These are phyloP conservation scores for Leccinum subrobustum DNA, from an alignment of 1,284 basidiomycete species.

Conservation along the genomic window DNA sequence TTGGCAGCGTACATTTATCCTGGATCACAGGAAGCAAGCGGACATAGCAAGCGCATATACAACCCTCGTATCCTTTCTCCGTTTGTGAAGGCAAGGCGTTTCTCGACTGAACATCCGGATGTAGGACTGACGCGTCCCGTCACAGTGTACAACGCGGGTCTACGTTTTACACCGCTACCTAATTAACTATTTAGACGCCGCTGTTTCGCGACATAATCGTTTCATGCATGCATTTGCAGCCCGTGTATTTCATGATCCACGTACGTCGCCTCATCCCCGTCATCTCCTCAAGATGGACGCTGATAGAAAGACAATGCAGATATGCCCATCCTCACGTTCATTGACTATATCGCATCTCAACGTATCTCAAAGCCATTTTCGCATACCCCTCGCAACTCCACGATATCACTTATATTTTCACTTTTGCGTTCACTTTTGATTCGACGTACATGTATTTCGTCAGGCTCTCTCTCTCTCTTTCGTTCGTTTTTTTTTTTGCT, in stretches of 20 bases:
- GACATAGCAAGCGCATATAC: constrained; percentile 12
- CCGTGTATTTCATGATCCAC: constrained; percentile 32
- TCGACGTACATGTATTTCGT: constrained; percentile 14
- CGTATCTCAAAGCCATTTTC: constrained; percentile 14
- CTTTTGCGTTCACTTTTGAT: constrained; percentile 17
- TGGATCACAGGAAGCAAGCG: constrained; percentile 68
- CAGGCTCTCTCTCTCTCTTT: constrained; percentile 3
- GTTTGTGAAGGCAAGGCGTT: constrained; percentile 28
- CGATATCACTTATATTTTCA: constrained; percentile 26
- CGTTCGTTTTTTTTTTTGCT: not conserved
- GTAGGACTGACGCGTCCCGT: constrained; percentile 3
- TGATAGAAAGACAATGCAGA: constrained; percentile 20
- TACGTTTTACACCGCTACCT: constrained; percentile 27
- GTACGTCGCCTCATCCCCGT: constrained; percentile 10
- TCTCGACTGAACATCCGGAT: not conserved
- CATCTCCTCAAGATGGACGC: not conserved
- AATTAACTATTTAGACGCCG: constrained; percentile 26
- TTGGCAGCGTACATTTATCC: constrained; percentile 73
- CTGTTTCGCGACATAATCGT: constrained; percentile 30
- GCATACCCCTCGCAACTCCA: constrained; percentile 32
- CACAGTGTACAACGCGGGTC: constrained; percentile 30
- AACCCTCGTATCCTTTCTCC: constrained; percentile 4
- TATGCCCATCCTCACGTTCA: constrained; percentile 30
- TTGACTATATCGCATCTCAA: constrained; percentile 25
- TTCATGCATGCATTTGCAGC: constrained; percentile 22